Evolutionary conservation across 345 rosid species (phyloP), one percentile per base, ranked within the genome.

Genomic region (Eucalyptus curtisii): DNA sequence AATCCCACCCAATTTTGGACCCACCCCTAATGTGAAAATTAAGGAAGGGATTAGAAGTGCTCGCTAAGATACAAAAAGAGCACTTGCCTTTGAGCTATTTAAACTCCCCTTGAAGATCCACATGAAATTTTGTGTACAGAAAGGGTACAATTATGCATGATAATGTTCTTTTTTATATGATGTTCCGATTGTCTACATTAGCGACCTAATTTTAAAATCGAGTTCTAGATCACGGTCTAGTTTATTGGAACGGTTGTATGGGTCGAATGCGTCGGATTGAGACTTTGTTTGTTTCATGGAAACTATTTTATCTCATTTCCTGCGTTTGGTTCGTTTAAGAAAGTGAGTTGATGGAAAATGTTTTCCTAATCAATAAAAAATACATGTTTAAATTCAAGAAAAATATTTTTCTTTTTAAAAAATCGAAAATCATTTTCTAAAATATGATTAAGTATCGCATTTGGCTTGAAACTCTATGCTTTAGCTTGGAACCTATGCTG

Each of bases 261-360:
- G 25, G 81, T 10, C 4, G 82, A 19, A 20, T 44, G 22, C 2
- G 14, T 2, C 0, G 8, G 24, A 76, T 40, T 20, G 14, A 59
- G 61, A 5, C 61, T 55, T 22, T 55, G 5, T 55, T 55, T 55
- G 30, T 24, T 55, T 55, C 13, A 4, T 0, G 2, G 2, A 55
- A 55, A 55, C 13, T 9, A 55, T 55, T 10, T 55, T 55, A 22
- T 55, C 30, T 55, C 27, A 55, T 55, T 55, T 55, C 1, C 6
- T 0, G 0, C 1, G 1, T 8, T 55, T 55, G 30, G 13, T 55
- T 55, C 3, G 10, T 25, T 24, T 24, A 0, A 0, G 13, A 22
- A 55, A 55, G 13, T 24, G 61, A 55, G 30, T 9, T 1, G 4
- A 22, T 55, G 3, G 0, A 55, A 55, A 55, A 55, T 22, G 1